phyloP scores from a whole-genome alignment of 257 asterid species.

The Ehretia macrophylla region DNA sequence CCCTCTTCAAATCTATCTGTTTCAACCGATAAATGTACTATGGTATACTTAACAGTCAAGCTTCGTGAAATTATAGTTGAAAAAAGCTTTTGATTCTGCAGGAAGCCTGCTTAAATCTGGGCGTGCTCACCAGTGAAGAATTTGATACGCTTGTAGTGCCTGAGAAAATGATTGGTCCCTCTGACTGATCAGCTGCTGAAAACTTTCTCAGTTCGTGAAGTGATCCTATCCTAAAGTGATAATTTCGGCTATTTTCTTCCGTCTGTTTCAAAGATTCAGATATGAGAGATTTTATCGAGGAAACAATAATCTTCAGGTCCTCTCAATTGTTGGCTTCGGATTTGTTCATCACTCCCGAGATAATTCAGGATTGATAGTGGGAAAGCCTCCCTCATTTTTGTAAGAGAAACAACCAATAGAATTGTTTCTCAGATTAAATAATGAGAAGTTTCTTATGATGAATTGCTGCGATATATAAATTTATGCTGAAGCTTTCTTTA shows the following conservation, averaged over 20 bases:
- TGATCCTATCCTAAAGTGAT: not conserved
- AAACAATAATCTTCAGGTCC: slow-evolving; percentile 20
- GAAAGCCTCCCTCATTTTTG: slow-evolving; percentile 14
- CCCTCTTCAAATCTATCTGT: not conserved
- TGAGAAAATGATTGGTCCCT: slow-evolving; percentile 90
- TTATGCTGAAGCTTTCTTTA: no score
- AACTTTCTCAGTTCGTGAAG: no score
- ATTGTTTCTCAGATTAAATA: not conserved
- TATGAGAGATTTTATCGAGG: slow-evolving; percentile 3
- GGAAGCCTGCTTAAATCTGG: slow-evolving; percentile 85
- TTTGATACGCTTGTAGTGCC: slow-evolving; percentile 86
- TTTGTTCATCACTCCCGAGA: not conserved
- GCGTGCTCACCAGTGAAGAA: slow-evolving; percentile 71
- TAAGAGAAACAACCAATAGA: not conserved
- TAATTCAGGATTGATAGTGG: not conserved
- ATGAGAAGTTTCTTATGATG: not conserved
- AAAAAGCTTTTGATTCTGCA: slow-evolving; percentile 27
- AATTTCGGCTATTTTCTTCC: not conserved
- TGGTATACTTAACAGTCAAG: not conserved
- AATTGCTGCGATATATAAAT: not conserved
- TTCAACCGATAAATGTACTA: not conserved
- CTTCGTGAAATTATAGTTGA: slow-evolving; percentile 7
- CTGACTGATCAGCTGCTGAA: slow-evolving; percentile 29
- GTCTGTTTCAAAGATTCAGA: not conserved
- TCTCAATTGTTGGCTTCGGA: not conserved